phyloP scores from a whole-genome alignment of 768 basidiomycete species.

The Termitomyces sp. region DNA sequence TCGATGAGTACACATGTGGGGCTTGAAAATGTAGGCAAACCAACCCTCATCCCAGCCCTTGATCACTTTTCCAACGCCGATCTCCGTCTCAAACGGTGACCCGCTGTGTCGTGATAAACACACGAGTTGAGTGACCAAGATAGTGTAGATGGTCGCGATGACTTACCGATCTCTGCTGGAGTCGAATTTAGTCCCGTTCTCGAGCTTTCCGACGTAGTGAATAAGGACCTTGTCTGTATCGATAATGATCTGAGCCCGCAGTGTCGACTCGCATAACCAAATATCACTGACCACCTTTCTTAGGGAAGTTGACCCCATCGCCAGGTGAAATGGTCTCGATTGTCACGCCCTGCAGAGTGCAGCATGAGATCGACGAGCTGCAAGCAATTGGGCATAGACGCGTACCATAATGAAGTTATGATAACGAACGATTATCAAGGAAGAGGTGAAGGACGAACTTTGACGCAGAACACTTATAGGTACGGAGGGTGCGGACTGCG shows the following conservation, averaged over 20 bases:
- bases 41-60: constrained; percentile 88
- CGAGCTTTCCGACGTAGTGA: constrained; percentile 75
- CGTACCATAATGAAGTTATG: constrained; percentile 26
- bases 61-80: constrained; percentile 81
- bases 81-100: constrained; percentile 58
- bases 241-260: constrained; percentile 16
- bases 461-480: constrained; percentile 38
- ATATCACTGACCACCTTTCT: constrained; percentile 55
- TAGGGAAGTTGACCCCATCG: constrained; percentile 61
- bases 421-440: constrained; percentile 30
- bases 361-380: constrained; percentile 10
- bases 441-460: constrained; percentile 22
- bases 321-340: constrained; percentile 55
- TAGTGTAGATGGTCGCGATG: constrained; percentile 7
- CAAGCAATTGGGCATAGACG: constrained; percentile 16
- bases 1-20: constrained; percentile 14
- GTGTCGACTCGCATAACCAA: not conserved
- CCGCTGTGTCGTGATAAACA: constrained; percentile 31
- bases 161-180: constrained; percentile 71
- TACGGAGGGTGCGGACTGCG: constrained; percentile 50
- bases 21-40: constrained; percentile 12
- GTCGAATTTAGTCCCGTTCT: constrained; percentile 63
- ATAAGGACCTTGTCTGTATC: constrained; percentile 61
- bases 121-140: not conserved
- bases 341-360: constrained; percentile 55